Conservation (phyloP, 164 flowering plant species). For the Dillenia suffruticosa region DNA sequence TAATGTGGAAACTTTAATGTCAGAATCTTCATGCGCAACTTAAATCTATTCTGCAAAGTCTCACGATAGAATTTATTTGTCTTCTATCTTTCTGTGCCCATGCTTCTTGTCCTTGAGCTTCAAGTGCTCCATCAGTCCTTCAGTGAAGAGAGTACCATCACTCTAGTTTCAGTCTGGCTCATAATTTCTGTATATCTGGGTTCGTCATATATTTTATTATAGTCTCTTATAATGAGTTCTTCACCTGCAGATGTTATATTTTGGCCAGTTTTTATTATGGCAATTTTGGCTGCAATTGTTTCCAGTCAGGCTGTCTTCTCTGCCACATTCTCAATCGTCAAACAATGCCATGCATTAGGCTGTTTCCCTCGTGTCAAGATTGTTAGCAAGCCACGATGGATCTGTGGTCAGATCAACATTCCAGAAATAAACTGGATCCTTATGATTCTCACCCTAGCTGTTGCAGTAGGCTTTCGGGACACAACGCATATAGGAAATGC, state of each 20-base stretch:
- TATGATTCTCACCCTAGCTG: slow-evolving; percentile 51
- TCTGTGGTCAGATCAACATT: slow-evolving; percentile 54
- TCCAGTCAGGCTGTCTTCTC: slow-evolving; percentile 66
- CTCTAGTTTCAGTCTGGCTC: not conserved
- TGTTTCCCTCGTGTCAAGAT: slow-evolving; percentile 79
- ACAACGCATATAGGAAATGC: slow-evolving; percentile 56
- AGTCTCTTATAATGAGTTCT: not conserved
- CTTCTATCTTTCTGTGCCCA: not conserved
- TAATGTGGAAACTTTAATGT: not conserved
- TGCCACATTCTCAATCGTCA: slow-evolving; percentile 56
- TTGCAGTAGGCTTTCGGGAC: slow-evolving; percentile 49
- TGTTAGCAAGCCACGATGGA: slow-evolving; percentile 53
- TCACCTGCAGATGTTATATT: slow-evolving; percentile 36
- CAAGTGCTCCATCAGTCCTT: not conserved
- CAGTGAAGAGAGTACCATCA: too few species aligned
- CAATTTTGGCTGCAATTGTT: slow-evolving; percentile 58
- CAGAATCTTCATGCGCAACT: too few species aligned
- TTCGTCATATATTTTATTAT: not conserved
- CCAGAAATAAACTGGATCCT: slow-evolving; percentile 82
- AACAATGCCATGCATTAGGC: slow-evolving; percentile 63
- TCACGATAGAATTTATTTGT: too few species aligned
- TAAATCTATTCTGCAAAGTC: too few species aligned
- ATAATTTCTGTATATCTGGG: not conserved
- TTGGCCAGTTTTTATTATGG: slow-evolving; percentile 59
- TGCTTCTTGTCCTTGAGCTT: not conserved